These are phyloP conservation scores for Talaromyces sp. DNA, from an alignment of 2,329 filamentous ascomycete genomes.

Conservation along the genomic window DNA sequence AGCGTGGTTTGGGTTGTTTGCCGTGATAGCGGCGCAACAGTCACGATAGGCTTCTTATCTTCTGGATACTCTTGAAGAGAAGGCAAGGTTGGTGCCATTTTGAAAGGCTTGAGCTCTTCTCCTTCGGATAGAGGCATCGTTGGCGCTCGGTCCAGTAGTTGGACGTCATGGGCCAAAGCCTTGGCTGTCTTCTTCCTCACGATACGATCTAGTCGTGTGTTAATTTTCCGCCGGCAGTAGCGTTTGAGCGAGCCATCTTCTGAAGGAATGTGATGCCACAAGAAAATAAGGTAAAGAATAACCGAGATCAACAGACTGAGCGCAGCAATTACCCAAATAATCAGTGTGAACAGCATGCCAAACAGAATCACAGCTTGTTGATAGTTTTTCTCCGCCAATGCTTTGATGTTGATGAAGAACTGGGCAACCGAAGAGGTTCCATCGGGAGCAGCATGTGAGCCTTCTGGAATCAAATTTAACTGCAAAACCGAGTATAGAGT, in stretches of 20 bases:
- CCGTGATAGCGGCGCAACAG: slow-evolving; percentile 48
- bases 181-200: slow-evolving; percentile 84
- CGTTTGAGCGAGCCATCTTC: slow-evolving; percentile 73
- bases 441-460: slow-evolving; percentile 47
- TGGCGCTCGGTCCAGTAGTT: slow-evolving; percentile 50
- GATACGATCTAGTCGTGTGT: slow-evolving; percentile 76
- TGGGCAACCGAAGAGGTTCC: slow-evolving; percentile 63
- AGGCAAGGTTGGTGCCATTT: slow-evolving; percentile 53
- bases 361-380: slow-evolving; percentile 78
- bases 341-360: slow-evolving; percentile 85
- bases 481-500: slow-evolving; percentile 82
- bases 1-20: slow-evolving; percentile 60
- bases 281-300: slow-evolving; percentile 78
- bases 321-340: slow-evolving; percentile 82
- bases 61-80: slow-evolving; percentile 48
- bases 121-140: slow-evolving; percentile 29
- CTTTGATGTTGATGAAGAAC: slow-evolving; percentile 78
- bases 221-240: slow-evolving; percentile 91
- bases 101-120: slow-evolving; percentile 28
- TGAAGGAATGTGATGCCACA: slow-evolving; percentile 86
- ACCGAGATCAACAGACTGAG: slow-evolving; percentile 68
- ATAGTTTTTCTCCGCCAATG: slow-evolving; percentile 67
- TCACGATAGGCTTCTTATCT: slow-evolving; percentile 26
- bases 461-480: slow-evolving; percentile 64
- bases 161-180: slow-evolving; percentile 73